Conservation (phyloP, 768 basidiomycete species). For the Clitopilus hobsonii region DNA sequence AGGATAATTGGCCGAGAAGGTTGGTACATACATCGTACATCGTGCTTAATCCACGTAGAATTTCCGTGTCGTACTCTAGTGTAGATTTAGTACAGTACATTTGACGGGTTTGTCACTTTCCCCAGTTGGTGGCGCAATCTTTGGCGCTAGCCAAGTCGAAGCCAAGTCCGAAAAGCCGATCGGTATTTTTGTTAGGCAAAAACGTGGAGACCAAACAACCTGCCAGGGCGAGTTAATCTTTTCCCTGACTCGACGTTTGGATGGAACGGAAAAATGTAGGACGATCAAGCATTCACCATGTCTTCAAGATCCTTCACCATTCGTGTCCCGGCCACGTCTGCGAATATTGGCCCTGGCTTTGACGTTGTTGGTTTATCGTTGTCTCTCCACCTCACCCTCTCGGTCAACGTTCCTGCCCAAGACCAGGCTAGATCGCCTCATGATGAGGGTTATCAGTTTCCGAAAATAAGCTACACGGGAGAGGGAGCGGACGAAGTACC, state of each 20-base stretch:
- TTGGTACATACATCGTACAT: neutral
- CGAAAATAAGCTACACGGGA: constrained; percentile 74
- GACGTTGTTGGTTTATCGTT: constrained; percentile 99
- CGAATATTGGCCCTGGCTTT: constrained; percentile 98
- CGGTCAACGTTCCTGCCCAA: constrained; percentile 39
- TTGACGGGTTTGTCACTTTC: neutral
- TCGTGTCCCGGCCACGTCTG: constrained; percentile 92
- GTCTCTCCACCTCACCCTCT: constrained; percentile 76
- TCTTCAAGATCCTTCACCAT: constrained; percentile 51
- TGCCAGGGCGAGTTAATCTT: constrained; percentile 1
- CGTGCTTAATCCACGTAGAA: neutral
- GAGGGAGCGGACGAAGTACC: constrained; percentile 91
- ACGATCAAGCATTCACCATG: constrained; percentile 7
- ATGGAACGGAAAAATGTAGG: constrained; percentile 1
- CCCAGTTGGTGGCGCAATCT: neutral
- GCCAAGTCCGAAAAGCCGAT: neutral
- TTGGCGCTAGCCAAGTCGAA: neutral
- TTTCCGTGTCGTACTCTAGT: neutral
- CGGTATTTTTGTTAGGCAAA: neutral
- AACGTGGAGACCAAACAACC: neutral
- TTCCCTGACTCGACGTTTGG: neutral
- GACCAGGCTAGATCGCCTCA: constrained; percentile 5
- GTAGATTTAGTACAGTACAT: neutral
- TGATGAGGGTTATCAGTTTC: constrained; percentile 37
- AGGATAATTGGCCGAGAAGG: neutral